These are phyloP conservation scores for Trichoderma asperelloides DNA, from an alignment of 495 filamentous ascomycete genomes.

Conservation along the genomic window DNA sequence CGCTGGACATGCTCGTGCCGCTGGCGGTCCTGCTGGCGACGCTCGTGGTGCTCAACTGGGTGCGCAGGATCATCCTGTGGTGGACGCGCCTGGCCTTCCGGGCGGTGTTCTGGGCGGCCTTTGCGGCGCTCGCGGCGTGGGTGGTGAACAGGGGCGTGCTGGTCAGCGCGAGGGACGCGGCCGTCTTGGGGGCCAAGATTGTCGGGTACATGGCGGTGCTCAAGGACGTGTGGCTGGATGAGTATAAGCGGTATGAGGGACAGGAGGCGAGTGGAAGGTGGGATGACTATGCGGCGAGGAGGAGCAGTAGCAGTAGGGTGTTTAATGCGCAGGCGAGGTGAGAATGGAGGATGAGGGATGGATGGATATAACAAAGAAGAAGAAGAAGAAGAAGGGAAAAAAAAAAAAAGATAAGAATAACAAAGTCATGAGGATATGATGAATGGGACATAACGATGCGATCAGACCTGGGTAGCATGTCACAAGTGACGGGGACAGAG, in stretches of 20 bases:
- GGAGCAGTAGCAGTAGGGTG: background rate
- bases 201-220: constrained; percentile 44
- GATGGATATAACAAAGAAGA: background rate
- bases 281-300: background rate
- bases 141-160: constrained; percentile 58
- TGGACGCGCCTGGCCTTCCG: constrained; percentile 56
- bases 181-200: constrained; percentile 22
- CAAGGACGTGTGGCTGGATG: constrained; percentile 45
- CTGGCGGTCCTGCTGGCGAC: constrained; percentile 41
- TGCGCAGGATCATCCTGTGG: constrained; percentile 60
- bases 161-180: constrained; percentile 46
- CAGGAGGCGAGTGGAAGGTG: constrained; percentile 16
- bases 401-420: background rate
- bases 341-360: background rate
- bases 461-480: background rate
- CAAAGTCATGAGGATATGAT: background rate
- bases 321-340: background rate
- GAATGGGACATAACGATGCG: background rate
- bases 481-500: background rate
- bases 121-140: constrained; percentile 42
- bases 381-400: background rate
- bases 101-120: constrained; percentile 48
- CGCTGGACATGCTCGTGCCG: constrained; percentile 42
- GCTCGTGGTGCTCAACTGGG: constrained; percentile 51
- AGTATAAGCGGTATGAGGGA: constrained; percentile 40